Conservation (phyloP, 495 filamentous ascomycete species). For the Xylaria sp. region DNA sequence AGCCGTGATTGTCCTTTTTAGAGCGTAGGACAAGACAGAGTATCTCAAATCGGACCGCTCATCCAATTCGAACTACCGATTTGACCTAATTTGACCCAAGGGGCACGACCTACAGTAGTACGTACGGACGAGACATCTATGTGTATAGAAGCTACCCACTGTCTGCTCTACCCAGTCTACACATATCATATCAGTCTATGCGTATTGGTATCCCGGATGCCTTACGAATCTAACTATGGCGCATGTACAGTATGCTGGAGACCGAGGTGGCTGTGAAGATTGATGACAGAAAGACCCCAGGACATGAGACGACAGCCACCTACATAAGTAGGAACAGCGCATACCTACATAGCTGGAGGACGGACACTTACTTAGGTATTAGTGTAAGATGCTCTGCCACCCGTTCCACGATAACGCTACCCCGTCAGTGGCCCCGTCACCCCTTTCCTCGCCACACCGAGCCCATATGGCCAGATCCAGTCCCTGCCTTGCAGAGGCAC, state of each 20-base stretch:
- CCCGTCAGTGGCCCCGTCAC: no score
- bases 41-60: background rate
- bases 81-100: background rate
- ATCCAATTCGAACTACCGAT: background rate
- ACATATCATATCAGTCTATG: no score
- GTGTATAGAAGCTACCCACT: no score
- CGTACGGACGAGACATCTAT: background rate
- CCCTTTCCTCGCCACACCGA: slow-evolving; percentile 8
- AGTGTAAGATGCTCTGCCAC: slow-evolving; percentile 19
- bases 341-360: background rate
- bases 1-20: background rate
- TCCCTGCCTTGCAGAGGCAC: slow-evolving; percentile 3
- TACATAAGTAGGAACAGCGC: no score
- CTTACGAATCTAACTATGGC: slow-evolving; percentile 16
- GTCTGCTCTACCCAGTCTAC: no score
- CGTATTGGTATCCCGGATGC: no score
- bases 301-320: no score
- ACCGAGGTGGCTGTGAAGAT: slow-evolving; percentile 19
- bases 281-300: slow-evolving; percentile 19
- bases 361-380: no score
- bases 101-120: background rate
- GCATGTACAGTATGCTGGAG: slow-evolving; percentile 9
- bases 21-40: background rate
- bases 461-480: background rate
- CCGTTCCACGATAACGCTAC: background rate